A percentile compares a stretch with the other conserved stretches of the same genome.
Evolutionary conservation across 805 yeast species (phyloP).

Genomic region (Huiozyma naganishii): DNA sequence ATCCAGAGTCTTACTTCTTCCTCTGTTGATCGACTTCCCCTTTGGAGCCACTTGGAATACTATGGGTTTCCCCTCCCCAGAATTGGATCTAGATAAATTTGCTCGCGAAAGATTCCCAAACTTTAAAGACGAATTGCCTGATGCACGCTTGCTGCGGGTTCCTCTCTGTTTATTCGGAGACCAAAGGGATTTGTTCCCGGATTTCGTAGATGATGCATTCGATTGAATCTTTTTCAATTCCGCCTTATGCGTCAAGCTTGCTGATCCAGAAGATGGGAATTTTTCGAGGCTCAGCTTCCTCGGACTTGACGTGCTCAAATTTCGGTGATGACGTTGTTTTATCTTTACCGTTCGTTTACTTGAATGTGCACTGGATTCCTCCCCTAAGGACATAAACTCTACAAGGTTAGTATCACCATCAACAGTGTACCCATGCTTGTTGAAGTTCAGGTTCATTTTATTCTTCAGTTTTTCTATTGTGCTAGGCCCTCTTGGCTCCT

Average conservation of each 20-base stretch:
- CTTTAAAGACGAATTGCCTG: not conserved
- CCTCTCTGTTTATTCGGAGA: not conserved
- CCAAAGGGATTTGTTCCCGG: not conserved
- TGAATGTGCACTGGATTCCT: not conserved
- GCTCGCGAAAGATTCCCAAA: not conserved
- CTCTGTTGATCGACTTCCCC: conserved; percentile 7
- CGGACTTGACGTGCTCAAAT: conserved; percentile 3
- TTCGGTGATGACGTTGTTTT: not conserved
- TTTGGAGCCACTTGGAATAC: not conserved
- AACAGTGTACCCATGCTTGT: not conserved
- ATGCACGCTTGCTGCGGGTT: not conserved
- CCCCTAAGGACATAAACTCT: not conserved
- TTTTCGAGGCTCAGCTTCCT: conserved; percentile 2
- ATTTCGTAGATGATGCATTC: not conserved
- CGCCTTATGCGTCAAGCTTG: not conserved
- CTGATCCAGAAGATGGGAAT: conserved; percentile 2
- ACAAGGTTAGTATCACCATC: not conserved
- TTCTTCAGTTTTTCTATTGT: too few relatives aligned
- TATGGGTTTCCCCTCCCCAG: not conserved
- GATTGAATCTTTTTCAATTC: not conserved
- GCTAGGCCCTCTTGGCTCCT: too few relatives aligned
- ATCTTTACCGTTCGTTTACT: too few relatives aligned
- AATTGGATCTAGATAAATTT: not conserved
- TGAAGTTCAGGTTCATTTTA: too few relatives aligned
- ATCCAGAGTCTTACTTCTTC: conserved; percentile 27